These are phyloP conservation scores for Chalaropsis thielavioides DNA, from an alignment of 2,329 filamentous ascomycete genomes.

Conservation along the genomic window DNA sequence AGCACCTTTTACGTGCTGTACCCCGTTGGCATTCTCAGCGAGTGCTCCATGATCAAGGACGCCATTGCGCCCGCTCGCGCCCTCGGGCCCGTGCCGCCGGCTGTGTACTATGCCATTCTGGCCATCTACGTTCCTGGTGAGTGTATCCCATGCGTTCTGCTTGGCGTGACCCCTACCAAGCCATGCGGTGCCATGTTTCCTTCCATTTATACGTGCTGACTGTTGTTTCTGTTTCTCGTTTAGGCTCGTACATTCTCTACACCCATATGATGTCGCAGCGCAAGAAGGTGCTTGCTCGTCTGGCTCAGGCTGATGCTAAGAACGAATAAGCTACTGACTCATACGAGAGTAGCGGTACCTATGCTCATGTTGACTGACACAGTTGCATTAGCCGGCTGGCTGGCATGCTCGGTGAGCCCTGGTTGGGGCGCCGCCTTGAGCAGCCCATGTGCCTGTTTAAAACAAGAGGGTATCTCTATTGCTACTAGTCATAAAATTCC, in stretches of 20 bases:
- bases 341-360: neutral
- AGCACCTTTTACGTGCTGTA: slow-evolving; percentile 91
- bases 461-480: neutral
- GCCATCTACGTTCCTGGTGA: slow-evolving; percentile 66
- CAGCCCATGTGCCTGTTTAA: neutral
- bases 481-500: neutral
- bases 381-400: neutral
- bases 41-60: slow-evolving; percentile 65
- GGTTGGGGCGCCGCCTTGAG: neutral
- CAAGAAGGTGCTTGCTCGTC: slow-evolving; percentile 43
- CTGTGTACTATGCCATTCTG: slow-evolving; percentile 49
- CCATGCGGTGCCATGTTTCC: no score
- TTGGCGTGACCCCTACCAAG: neutral
- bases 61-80: slow-evolving; percentile 45
- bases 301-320: slow-evolving; percentile 24
- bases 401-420: neutral
- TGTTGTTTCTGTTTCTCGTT: neutral
- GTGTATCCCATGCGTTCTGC: slow-evolving; percentile 24
- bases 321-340: slow-evolving; percentile 19
- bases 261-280: slow-evolving; percentile 92
- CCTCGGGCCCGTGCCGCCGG: slow-evolving; percentile 37
- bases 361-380: neutral
- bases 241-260: slow-evolving; percentile 68
- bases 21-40: slow-evolving; percentile 77
- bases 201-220: neutral